These are phyloP conservation scores for Diaporthe citri DNA, from an alignment of 2,329 filamentous ascomycete genomes.

Conservation along the genomic window DNA sequence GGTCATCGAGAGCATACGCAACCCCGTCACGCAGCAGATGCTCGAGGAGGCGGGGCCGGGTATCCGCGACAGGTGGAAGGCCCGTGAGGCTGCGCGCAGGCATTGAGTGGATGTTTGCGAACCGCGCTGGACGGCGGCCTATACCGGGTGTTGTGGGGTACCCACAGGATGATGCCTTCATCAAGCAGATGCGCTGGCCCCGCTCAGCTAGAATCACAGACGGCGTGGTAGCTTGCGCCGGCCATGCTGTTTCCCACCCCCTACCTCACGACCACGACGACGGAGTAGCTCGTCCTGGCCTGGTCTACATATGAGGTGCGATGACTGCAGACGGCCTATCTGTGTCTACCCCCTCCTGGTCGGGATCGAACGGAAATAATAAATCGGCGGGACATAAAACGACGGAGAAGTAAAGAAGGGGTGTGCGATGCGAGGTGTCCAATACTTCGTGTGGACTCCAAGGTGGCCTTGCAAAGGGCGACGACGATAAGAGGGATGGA, in stretches of 20 bases:
- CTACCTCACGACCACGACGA: background rate
- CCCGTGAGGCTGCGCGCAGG: conserved; percentile 56
- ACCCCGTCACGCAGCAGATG: conserved; percentile 86
- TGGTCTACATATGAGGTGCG: too few relatives aligned
- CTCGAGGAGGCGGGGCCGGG: conserved; percentile 75
- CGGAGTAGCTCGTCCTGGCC: background rate
- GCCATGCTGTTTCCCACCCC: too few relatives aligned
- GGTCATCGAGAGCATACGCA: conserved; percentile 90
- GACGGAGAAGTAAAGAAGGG: background rate
- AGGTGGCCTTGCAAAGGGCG: conserved; percentile 11
- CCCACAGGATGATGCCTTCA: background rate
- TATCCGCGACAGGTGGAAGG: conserved; percentile 88
- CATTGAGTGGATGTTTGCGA: conserved; percentile 43
- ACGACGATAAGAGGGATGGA: background rate
- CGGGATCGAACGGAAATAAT: too few relatives aligned
- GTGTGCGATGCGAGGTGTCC: background rate
- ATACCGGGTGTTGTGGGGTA: background rate
- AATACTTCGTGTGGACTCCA: background rate
- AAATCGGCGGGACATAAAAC: background rate
- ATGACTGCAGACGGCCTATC: too few relatives aligned
- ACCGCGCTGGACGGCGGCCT: background rate
- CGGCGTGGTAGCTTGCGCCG: background rate
- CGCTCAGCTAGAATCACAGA: background rate
- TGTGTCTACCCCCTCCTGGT: too few relatives aligned
- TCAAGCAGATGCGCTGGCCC: background rate